phyloP scores from a whole-genome alignment of 2,329 filamentous ascomycete species.

The Penicillium sp. region DNA sequence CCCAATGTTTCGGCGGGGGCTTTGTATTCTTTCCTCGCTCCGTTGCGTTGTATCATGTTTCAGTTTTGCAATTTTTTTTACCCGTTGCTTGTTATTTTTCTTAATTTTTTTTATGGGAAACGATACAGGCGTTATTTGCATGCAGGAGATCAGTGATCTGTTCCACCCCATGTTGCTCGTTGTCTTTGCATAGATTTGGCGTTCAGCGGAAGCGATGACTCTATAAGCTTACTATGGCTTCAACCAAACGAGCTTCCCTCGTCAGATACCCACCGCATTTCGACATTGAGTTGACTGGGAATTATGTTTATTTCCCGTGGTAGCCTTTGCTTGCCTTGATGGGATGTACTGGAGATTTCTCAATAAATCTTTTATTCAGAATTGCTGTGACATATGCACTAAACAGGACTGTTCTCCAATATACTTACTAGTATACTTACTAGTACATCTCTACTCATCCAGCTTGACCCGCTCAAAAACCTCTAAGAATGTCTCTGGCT shows the following conservation, averaged over 20 bases:
- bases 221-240: neutral
- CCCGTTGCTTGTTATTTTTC: neutral
- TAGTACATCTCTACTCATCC: slow-evolving; percentile 18
- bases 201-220: slow-evolving; percentile 10
- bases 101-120: neutral
- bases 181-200: slow-evolving; percentile 20
- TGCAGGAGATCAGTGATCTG: neutral
- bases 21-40: neutral
- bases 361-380: neutral
- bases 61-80: neutral
- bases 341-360: neutral
- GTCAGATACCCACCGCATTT: slow-evolving; percentile 1
- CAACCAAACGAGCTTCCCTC: neutral
- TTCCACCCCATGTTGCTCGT: slow-evolving; percentile 3
- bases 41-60: neutral
- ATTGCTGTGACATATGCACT: neutral
- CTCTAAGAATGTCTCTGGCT: slow-evolving; percentile 65
- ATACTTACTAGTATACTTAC: neutral
- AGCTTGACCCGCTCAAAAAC: slow-evolving; percentile 64
- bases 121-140: neutral
- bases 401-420: neutral
- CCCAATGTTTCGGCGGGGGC: neutral
- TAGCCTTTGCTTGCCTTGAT: neutral
- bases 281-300: neutral
- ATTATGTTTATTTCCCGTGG: neutral